Base-by-base conservation (phyloP, 495 filamentous ascomycete genomes). In the Lasiosphaeria hispida region DNA sequence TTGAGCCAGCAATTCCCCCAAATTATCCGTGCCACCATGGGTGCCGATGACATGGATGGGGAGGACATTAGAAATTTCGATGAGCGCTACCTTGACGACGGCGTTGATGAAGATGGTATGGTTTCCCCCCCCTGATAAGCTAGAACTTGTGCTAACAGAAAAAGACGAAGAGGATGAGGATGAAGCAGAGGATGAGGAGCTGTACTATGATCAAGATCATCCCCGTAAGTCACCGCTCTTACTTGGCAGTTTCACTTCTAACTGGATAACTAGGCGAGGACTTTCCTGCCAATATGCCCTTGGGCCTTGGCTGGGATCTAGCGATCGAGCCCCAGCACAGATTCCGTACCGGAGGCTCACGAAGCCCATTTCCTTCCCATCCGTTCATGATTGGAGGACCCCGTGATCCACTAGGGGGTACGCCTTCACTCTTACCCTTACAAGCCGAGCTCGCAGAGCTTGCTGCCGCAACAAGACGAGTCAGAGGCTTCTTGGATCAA, bases 111-210 rank as follows among this genome's bases (percentile, higher is more conserved):
- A 65, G 85, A 85, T 35, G 84, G 84, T 74, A 75, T 68, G 69
- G 71, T 63, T 45, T 70, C 9, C 10, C 2, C 23, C 39, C 40
- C n/a, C 30, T 38, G 36, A 10, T 53, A 3, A 30, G 33, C 48
- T 49, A 64, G 67, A 39, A 68, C 17, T 23, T 54, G n/a, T 33
- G 54, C 68, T 70, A 52, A 70, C 56, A 66, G 6, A 55, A 72
- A 77, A 79, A 48, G 86, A 88, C 8, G 86, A 88, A 42, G 85
- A 86, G 3, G 87, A 89, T 14, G 88, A 89, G 49, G 88, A 90
- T 34, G 90, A 92, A 45, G 74, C 80, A 50, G 85, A 87, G 30
- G 83, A 85, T 4, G 85, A 87, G 17, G 85, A 86, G 52, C 75
- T 78, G 53, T 75, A 84, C 61, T 87, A 85, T 62, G 81, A 86